These are phyloP conservation scores for Berkeleyomyces rouxiae DNA, from an alignment of 2,329 filamentous ascomycete genomes.

Conservation along the genomic window DNA sequence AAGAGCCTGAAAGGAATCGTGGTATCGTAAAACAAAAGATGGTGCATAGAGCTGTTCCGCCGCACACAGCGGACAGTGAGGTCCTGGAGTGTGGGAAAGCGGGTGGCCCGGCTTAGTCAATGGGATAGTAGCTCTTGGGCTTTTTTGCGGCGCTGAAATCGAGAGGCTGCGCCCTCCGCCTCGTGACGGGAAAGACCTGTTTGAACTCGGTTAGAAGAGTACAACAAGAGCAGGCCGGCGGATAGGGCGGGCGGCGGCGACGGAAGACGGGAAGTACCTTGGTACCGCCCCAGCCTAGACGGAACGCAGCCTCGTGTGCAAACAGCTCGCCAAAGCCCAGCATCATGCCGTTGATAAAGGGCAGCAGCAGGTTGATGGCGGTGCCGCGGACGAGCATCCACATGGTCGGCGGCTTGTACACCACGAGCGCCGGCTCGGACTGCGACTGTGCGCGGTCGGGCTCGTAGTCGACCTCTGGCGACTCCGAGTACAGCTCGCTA, in stretches of 20 bases:
- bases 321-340: constrained; percentile 92
- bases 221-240: constrained; percentile 8
- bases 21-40: constrained; percentile 4
- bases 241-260: constrained; percentile 17
- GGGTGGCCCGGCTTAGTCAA: background rate
- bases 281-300: constrained; percentile 83
- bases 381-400: constrained; percentile 76
- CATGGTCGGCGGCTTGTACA: constrained; percentile 77
- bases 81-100: no score
- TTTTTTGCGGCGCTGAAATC: constrained; percentile 50
- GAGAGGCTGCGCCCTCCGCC: constrained; percentile 48
- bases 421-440: constrained; percentile 46
- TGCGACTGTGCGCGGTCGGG: constrained; percentile 26
- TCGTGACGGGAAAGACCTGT: constrained; percentile 40
- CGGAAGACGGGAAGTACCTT: constrained; percentile 43
- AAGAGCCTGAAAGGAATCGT: background rate
- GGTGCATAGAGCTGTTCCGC: background rate
- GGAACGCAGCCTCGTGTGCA: constrained; percentile 86
- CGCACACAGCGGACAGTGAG: no score
- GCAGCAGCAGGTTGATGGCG: constrained; percentile 87
- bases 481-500: constrained; percentile 63
- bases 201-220: constrained; percentile 9
- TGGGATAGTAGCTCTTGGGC: constrained; percentile 11
- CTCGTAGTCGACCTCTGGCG: constrained; percentile 46
- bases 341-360: constrained; percentile 97